Base-by-base conservation (phyloP, 2,329 filamentous ascomycete species). In the Fusarium lateritium region DNA sequence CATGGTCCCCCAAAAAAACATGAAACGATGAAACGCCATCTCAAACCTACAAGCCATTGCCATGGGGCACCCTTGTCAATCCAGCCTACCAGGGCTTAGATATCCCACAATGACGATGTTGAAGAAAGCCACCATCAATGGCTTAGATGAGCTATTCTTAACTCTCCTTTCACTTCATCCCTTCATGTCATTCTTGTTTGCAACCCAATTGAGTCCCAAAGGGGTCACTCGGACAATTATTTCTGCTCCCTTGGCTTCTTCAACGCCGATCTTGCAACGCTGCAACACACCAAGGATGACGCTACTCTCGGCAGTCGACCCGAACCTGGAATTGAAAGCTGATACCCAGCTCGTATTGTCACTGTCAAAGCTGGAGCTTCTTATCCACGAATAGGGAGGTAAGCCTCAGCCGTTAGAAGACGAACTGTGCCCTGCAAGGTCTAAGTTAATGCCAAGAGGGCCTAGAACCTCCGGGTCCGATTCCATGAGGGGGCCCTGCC, bases 231-330 rank as follows among this genome's bases (percentile, higher is more conserved):
- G 38, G 59, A 50, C 42, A 53, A 54, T 52, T 52, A 14, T 39
- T 46, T 38, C 28, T 26, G 36, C 28, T 39, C n/a, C 11, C 24
- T 51, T 55, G 55, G 38, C 19, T 51, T 28, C 26, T 34, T 34
- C 31, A 36, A 26, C 56, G 62, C 42, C 46, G 67, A 67, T 70
- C 67, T 17, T 67, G 51, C 57, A 49, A 70, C 50, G 22, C 50
- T 55, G 24, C 44, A 65, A 34, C 44, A 28, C 56, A 45, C 46
- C 47, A 55, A 53, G 26, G 19, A 52, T 34, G 43, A 52, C 66
- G 67, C 66, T 70, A 63, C 66, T 70, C 56, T 62, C 67, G 67
- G 67, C 62, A 69, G 56, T 67, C 40, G 42, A 46, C 62, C 33
- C 49, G 54, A 47, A 61, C 28, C 28, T 31, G 28, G 28, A 38